Percentiles rank a stretch among this genome's conserved stretches.
Conservation (phyloP, 148 eudicot genomes). For the Vaccinium macrocarpon region DNA sequence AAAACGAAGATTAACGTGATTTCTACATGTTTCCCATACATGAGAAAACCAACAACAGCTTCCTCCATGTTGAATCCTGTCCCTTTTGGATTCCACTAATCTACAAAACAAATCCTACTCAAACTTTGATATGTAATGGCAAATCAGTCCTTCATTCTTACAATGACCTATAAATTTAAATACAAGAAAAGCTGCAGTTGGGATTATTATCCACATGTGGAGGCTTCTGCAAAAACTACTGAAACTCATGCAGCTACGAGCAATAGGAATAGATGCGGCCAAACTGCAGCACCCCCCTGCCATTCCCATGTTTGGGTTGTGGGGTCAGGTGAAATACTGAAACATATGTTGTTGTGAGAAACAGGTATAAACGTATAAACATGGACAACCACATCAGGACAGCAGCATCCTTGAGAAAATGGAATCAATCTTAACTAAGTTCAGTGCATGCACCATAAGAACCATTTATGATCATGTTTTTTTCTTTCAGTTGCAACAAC, state of each 20-base stretch:
- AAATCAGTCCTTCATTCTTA: neutral
- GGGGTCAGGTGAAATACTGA: neutral
- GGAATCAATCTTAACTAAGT: conserved; percentile 1
- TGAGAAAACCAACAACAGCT: neutral
- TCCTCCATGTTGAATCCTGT: neutral
- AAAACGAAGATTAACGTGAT: neutral
- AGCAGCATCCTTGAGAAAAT: neutral
- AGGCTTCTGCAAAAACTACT: neutral
- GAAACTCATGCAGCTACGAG: neutral
- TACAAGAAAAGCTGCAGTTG: neutral
- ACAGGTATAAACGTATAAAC: neutral
- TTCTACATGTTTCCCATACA: neutral
- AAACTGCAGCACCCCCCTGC: neutral
- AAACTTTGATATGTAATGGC: no score
- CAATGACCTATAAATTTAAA: neutral
- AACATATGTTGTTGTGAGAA: neutral
- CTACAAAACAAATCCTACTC: no score
- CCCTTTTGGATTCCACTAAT: neutral
- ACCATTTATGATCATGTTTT: neutral
- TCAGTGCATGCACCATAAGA: conserved; percentile 4
- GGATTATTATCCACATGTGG: neutral
- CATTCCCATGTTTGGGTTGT: neutral
- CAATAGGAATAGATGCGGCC: neutral
- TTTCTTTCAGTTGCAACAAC: neutral
- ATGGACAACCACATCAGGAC: neutral